phyloP scores from a whole-genome alignment of 2,329 filamentous ascomycete genomes.

The Colletotrichum theobromicola region DNA sequence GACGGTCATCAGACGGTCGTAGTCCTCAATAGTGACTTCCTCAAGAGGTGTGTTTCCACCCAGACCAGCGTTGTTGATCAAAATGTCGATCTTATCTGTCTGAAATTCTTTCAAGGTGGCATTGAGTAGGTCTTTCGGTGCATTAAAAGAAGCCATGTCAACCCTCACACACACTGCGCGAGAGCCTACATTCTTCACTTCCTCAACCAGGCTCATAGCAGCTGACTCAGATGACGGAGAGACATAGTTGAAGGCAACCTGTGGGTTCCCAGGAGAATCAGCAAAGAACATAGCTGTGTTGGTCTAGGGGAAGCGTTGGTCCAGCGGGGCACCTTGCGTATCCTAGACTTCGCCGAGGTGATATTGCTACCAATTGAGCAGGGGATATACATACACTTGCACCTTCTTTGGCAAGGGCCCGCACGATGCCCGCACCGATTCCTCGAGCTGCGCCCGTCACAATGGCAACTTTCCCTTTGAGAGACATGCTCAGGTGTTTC shows the following conservation, averaged over 20 bases:
- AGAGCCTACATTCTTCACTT: background rate
- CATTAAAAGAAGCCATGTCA: conserved; percentile 6
- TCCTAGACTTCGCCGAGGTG: background rate
- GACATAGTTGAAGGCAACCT: conserved; percentile 15
- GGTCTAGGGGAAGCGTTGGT: background rate
- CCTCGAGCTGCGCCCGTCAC: conserved; percentile 10
- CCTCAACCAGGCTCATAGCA: background rate
- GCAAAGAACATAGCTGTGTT: background rate
- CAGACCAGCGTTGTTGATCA: conserved; percentile 7
- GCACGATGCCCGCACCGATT: conserved; percentile 66
- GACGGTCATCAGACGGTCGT: background rate
- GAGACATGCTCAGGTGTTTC: background rate
- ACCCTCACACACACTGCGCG: background rate
- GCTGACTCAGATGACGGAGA: background rate
- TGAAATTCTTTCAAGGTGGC: background rate
- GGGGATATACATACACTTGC: background rate
- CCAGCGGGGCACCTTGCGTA: background rate
- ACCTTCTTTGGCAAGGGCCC: conserved; percentile 67
- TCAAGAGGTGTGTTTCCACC: background rate
- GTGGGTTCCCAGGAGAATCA: background rate
- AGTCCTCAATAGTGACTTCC: conserved; percentile 1
- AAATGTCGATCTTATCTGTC: background rate
- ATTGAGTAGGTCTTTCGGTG: background rate
- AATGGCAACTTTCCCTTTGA: conserved; percentile 4
- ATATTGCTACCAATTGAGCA: background rate